Evolutionary conservation across 75 land plant genomes (phyloP).

Genomic region (Pseudotsuga menziesii): DNA sequence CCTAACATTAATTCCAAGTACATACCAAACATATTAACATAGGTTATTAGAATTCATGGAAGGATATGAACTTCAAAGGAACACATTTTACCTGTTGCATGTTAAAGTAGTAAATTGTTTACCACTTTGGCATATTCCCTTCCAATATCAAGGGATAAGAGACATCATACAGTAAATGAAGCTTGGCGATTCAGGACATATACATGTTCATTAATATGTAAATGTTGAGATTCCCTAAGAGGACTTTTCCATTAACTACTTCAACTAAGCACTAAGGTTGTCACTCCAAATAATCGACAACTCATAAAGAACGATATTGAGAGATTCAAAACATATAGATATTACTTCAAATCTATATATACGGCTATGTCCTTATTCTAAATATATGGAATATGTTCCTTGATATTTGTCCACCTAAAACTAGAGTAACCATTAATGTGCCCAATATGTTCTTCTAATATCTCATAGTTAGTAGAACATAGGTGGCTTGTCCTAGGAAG

Average conservation of each 20-base stretch:
- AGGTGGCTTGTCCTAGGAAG: no score
- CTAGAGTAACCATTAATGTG: no score
- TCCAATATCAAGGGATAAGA: constrained; percentile 77
- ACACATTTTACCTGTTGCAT: constrained; percentile 60
- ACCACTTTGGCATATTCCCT: constrained; percentile 63
- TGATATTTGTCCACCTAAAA: no score
- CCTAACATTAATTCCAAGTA: neutral
- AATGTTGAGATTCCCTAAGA: neutral
- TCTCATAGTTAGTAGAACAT: no score
- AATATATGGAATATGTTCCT: no score
- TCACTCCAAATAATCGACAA: no score
- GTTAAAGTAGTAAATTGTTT: constrained; percentile 42
- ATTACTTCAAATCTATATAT: neutral
- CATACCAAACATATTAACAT: neutral
- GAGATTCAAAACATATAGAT: neutral
- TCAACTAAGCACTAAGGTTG: neutral
- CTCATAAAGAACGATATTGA: neutral
- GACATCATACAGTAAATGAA: constrained; percentile 56
- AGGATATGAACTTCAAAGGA: neutral
- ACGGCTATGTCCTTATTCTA: no score
- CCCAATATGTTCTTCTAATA: no score
- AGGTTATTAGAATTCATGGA: neutral
- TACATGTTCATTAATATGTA: constrained; percentile 34
- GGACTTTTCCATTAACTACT: neutral
- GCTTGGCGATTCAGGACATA: constrained; percentile 84